Evolutionary conservation across 306 rosid species (phyloP).

Genomic region (Prosopis cineraria): DNA sequence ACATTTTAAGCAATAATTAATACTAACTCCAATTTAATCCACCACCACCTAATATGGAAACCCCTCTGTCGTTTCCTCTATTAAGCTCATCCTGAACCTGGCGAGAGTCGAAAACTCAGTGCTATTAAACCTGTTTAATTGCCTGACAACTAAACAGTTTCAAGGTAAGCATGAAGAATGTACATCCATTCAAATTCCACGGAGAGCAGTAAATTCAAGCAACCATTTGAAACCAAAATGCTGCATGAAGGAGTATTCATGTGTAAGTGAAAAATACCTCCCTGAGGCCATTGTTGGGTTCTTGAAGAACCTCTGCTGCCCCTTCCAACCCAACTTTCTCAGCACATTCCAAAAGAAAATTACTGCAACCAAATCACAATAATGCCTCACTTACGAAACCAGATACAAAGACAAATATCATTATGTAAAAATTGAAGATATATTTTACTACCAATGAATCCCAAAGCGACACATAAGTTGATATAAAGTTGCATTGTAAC

Average conservation of each 20-base stretch:
- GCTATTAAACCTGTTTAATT: no score
- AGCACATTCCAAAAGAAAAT: constrained; percentile 71
- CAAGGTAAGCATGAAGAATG: neutral
- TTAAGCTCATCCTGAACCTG: no score
- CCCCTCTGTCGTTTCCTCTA: constrained; percentile 52
- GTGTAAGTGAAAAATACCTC: constrained; percentile 50
- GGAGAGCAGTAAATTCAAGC: neutral
- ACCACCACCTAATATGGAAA: constrained; percentile 74
- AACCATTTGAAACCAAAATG: constrained; percentile 22
- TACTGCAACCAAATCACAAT: no score
- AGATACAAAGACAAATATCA: no score
- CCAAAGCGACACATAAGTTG: no score
- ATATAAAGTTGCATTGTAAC: no score
- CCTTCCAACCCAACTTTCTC: constrained; percentile 72
- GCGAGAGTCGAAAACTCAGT: no score
- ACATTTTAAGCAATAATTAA: no score
- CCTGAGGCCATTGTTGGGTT: constrained; percentile 70
- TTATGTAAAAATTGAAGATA: no score
- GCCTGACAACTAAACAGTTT: no score
- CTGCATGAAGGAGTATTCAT: constrained; percentile 11
- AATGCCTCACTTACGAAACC: no score
- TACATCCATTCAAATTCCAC: neutral
- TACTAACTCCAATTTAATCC: neutral
- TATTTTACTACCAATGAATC: no score
- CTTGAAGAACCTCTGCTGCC: constrained; percentile 79